phyloP scores from a whole-genome alignment of 2,329 filamentous ascomycete genomes.

The Alternaria sp. region DNA sequence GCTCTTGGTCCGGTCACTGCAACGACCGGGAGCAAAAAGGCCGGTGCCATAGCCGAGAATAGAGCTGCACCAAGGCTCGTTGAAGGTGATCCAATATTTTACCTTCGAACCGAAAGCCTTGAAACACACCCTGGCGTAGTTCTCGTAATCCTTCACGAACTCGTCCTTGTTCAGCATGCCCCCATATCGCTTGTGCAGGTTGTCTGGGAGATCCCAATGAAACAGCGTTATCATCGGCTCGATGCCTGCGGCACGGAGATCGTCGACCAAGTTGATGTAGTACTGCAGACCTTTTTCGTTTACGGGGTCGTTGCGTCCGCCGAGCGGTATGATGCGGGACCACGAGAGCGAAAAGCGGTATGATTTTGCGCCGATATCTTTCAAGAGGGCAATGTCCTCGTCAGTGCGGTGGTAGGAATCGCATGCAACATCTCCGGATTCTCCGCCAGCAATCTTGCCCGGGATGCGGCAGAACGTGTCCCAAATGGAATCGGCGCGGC shows the following conservation, averaged over 20 bases:
- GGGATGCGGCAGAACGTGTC: slow-evolving; percentile 83
- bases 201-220: slow-evolving; percentile 87
- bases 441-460: slow-evolving; percentile 82
- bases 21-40: slow-evolving; percentile 80
- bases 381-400: slow-evolving; percentile 79
- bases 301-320: slow-evolving; percentile 79
- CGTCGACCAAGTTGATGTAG: slow-evolving; percentile 80
- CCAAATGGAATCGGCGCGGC: slow-evolving; percentile 84
- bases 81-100: slow-evolving; percentile 90
- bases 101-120: slow-evolving; percentile 74
- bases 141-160: slow-evolving; percentile 80
- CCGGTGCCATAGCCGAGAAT: slow-evolving; percentile 81
- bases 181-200: slow-evolving; percentile 78
- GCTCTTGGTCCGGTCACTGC: slow-evolving; percentile 75
- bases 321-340: slow-evolving; percentile 84
- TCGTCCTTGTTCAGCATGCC: slow-evolving; percentile 81
- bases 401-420: slow-evolving; percentile 83
- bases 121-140: slow-evolving; percentile 80
- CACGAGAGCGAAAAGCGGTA: slow-evolving; percentile 88
- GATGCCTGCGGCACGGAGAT: slow-evolving; percentile 77
- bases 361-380: slow-evolving; percentile 72
- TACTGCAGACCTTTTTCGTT: slow-evolving; percentile 79
- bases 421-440: slow-evolving; percentile 77
- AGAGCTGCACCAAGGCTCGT: slow-evolving; percentile 86
- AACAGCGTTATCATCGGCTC: slow-evolving; percentile 81